Evolutionary conservation across 805 yeast species (phyloP), one percentile per base, ranked within the genome.

Genomic region (Candida krabiensis): DNA sequence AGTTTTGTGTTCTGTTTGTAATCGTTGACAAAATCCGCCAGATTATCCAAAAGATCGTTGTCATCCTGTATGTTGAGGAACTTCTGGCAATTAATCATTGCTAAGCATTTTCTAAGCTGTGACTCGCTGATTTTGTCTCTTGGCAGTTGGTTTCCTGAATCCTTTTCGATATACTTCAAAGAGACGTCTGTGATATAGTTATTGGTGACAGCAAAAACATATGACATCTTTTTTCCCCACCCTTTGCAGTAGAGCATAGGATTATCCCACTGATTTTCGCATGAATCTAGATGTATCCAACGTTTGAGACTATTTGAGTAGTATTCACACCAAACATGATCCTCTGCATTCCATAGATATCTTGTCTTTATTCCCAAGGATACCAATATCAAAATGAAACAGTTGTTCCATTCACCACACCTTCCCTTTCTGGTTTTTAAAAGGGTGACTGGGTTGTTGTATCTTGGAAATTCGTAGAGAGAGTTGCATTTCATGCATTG

Each of bases 271-370:
- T 90, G 80, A 33, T 79, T 82, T 51, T 90, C 98, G 58, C 98
- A 91, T 7, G 87, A 77, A 53, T 90, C 98, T 13, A 86, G 66
- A 60, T 91, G 98, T 14, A 90, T 70, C 97, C 98, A 91, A 38
- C 88, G 62, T 30, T 71, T 60, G 46, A 76, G 66, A 15, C 63
- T 53, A 0, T 52, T 58, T 1, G 95, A 85, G 57, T 78, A 90
- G 51, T 84, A 83, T 55, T 91, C 98, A 52, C 95, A 84, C 98
- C 98, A 91, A 1, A 87, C 97, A 58, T 91, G 98, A 58, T 91
- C 98, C 57, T 91, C 98, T 6, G 75, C 67, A 58, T 88, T 89
- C 95, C 95, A 86, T 2, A 90, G 66, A 53, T 83, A 89, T 35
- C 98, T 64, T 1, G 77, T 76, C 19, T 78, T 67, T 4, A 79